Percentiles rank a stretch among this genome's conserved stretches.
phyloP scores from a whole-genome alignment of 768 basidiomycete genomes.

The Daedaleopsis sinensis region DNA sequence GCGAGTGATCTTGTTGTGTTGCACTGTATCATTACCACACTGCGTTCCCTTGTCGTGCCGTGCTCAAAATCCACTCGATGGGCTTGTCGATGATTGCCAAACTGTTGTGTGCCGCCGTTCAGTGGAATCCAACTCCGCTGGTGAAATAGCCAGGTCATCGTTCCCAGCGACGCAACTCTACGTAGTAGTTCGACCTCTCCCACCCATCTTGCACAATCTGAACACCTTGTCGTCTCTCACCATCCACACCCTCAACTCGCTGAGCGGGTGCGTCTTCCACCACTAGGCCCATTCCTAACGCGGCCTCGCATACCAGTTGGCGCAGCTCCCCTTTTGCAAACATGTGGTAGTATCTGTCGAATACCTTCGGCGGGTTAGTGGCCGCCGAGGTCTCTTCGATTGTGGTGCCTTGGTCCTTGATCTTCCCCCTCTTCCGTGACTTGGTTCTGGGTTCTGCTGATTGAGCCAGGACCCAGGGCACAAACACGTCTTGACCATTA shows the following conservation, averaged over 20 bases:
- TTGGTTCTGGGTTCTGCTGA: conserved; percentile 28
- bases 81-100: conserved; percentile 4
- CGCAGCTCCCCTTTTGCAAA: conserved; percentile 82
- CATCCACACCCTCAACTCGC: neutral
- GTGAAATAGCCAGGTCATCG: conserved; percentile 19
- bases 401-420: neutral
- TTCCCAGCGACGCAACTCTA: conserved; percentile 73
- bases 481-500: conserved; percentile 78
- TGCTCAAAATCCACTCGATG: conserved; percentile 14
- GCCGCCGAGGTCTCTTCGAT: neutral
- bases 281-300: conserved; percentile 53
- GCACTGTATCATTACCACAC: conserved; percentile 30
- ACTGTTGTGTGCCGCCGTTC: neutral
- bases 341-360: conserved; percentile 96
- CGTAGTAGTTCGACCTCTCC: conserved; percentile 89
- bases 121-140: neutral
- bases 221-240: conserved; percentile 45
- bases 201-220: conserved; percentile 76
- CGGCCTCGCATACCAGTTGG: conserved; percentile 64
- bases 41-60: conserved; percentile 13
- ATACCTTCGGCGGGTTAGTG: conserved; percentile 44
- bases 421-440: conserved; percentile 13
- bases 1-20: conserved; percentile 58
- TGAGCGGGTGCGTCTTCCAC: conserved; percentile 45
- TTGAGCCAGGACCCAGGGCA: conserved; percentile 78